Percentiles rank a stretch among this genome's conserved stretches.
These are phyloP conservation scores for Cladosporium sp. DNA, from an alignment of 2,329 filamentous ascomycete species.

Conservation along the genomic window DNA sequence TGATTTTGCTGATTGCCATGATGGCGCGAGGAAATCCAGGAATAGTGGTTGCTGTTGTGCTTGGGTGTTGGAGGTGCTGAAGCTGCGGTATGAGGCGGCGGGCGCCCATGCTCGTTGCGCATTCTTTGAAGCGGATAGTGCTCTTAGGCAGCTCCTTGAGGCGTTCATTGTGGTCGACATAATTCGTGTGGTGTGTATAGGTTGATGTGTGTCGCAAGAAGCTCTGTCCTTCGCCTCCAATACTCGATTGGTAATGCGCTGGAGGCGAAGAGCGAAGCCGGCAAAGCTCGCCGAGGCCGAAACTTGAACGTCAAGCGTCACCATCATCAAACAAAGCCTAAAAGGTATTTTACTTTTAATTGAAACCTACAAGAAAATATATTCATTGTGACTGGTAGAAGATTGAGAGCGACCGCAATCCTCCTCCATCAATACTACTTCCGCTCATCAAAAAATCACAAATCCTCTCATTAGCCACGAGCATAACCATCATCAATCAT, in stretches of 20 bases:
- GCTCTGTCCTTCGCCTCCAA: neutral
- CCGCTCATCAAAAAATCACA: neutral
- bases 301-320: slow-evolving; percentile 1
- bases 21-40: slow-evolving; percentile 38
- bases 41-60: slow-evolving; percentile 29
- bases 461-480: neutral
- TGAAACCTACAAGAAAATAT: neutral
- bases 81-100: neutral
- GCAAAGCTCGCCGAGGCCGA: slow-evolving; percentile 8
- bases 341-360: neutral
- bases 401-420: neutral
- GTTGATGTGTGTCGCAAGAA: neutral
- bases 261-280: slow-evolving; percentile 1
- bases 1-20: slow-evolving; percentile 25
- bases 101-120: neutral
- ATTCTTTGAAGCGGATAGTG: neutral
- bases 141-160: slow-evolving; percentile 4
- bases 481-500: neutral
- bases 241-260: slow-evolving; percentile 19
- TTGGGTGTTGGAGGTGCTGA: slow-evolving; percentile 2
- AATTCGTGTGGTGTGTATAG: neutral
- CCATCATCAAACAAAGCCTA: neutral
- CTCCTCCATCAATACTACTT: neutral
- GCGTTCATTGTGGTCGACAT: slow-evolving; percentile 3
- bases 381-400: neutral